Conservation (phyloP, 768 basidiomycete genomes). For the Rhodotorula graminis region DNA sequence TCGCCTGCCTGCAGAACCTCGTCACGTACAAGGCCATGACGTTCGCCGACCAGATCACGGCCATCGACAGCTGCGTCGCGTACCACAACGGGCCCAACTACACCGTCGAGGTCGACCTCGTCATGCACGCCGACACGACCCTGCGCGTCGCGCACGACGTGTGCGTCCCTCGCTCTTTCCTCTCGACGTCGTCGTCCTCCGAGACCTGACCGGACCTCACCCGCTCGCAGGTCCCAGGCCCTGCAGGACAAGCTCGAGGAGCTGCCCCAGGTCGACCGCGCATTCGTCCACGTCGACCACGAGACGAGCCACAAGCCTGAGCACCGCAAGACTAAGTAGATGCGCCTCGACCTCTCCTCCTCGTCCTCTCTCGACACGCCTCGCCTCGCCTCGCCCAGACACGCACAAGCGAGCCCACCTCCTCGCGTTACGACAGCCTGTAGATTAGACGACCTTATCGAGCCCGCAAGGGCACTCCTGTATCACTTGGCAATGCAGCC, state of each 20-base stretch:
- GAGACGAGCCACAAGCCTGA: constrained; percentile 41
- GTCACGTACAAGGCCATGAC: constrained; percentile 89
- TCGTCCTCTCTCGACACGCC: too few relatives aligned
- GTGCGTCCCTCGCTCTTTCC: background rate
- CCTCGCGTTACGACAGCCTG: too few relatives aligned
- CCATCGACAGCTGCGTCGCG: constrained; percentile 85
- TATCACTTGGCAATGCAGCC: too few relatives aligned
- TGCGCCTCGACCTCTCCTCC: too few relatives aligned
- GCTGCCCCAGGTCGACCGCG: constrained; percentile 42
- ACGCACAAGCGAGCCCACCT: too few relatives aligned
- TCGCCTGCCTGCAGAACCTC: constrained; percentile 54
- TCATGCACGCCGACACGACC: constrained; percentile 82
- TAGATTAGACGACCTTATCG: too few relatives aligned
- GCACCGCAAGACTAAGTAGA: constrained; percentile 24
- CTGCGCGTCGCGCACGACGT: constrained; percentile 59
- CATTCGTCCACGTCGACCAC: constrained; percentile 45
- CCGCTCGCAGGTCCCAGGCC: constrained; percentile 33
- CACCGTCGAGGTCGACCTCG: constrained; percentile 85
- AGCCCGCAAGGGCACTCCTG: too few relatives aligned
- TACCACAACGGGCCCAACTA: constrained; percentile 66
- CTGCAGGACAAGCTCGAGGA: constrained; percentile 48
- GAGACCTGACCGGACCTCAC: background rate
- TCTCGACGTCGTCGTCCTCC: background rate
- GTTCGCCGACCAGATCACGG: constrained; percentile 76
- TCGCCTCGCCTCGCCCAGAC: too few relatives aligned